Conservation (phyloP, 2,329 filamentous ascomycete genomes). For the Tolypocladium cylindrosporum region DNA sequence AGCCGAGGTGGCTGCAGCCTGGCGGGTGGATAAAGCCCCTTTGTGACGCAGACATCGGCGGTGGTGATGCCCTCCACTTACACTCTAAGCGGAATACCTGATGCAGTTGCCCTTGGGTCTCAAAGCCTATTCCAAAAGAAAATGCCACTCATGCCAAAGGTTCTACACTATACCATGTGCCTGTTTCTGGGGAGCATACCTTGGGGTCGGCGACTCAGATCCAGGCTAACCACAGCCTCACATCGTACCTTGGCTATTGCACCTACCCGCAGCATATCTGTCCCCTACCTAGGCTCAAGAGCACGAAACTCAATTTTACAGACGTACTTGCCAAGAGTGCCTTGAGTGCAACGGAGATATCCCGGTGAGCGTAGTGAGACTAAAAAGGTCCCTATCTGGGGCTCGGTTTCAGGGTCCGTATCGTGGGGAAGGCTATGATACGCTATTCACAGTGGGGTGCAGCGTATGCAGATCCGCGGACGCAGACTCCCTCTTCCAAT, state of each 20-base stretch:
- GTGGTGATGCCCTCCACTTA: no score
- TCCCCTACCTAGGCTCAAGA: no score
- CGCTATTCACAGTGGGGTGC: not conserved
- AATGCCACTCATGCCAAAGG: not conserved
- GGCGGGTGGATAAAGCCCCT: no score
- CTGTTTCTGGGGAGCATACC: not conserved
- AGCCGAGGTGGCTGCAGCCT: not conserved
- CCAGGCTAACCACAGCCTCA: not conserved
- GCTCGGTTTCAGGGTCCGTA: not conserved
- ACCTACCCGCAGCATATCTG: no score
- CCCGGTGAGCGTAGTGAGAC: no score
- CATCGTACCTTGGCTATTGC: no score
- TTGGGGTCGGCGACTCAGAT: not conserved
- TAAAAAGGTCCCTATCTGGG: not conserved
- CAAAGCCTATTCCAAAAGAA: not conserved
- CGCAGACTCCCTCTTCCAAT: not conserved
- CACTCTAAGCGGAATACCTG: no score
- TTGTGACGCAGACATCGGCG: no score
- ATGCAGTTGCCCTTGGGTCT: not conserved
- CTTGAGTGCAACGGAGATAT: no score
- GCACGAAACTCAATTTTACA: no score
- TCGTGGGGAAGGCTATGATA: not conserved
- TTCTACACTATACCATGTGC: not conserved
- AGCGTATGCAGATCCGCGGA: not conserved
- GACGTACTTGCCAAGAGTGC: no score